phyloP scores from a whole-genome alignment of 129 eudicot species.

The Gnaphalium uliginosum region DNA sequence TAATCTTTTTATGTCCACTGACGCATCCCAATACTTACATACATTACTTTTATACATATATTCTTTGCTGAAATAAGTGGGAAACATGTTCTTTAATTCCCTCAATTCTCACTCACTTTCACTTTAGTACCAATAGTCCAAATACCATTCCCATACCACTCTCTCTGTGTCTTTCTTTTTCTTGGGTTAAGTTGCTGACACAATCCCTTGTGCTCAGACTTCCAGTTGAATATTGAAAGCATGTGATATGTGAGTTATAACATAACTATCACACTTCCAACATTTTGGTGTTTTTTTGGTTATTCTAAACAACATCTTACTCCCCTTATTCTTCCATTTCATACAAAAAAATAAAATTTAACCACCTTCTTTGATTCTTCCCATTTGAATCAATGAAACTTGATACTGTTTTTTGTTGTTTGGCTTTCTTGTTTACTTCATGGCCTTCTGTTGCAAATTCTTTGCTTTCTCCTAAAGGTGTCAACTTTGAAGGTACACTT shows the following conservation, averaged over 20 bases:
- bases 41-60: conserved; percentile 18
- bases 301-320: conserved; percentile 19
- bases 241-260: conserved; percentile 19
- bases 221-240: conserved; percentile 16
- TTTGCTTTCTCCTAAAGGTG: conserved; percentile 84
- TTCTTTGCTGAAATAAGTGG: conserved; percentile 45
- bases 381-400: conserved; percentile 34
- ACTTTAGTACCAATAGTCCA: conserved; percentile 36
- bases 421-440: conserved; percentile 48
- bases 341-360: background rate
- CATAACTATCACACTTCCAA: conserved; percentile 11
- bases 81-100: conserved; percentile 44
- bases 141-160: conserved; percentile 15
- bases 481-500: conserved; percentile 72
- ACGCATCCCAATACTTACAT: background rate
- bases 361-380: background rate
- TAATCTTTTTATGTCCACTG: background rate
- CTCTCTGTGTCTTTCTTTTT: conserved; percentile 31
- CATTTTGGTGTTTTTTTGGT: conserved; percentile 22
- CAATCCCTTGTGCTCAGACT: conserved; percentile 35
- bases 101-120: conserved; percentile 31
- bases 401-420: conserved; percentile 31
- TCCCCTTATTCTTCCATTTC: conserved; percentile 4
- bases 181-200: conserved; percentile 40
- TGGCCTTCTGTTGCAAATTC: conserved; percentile 47